Base-by-base conservation (phyloP, 768 basidiomycete species). In the Amanita muscaria region DNA sequence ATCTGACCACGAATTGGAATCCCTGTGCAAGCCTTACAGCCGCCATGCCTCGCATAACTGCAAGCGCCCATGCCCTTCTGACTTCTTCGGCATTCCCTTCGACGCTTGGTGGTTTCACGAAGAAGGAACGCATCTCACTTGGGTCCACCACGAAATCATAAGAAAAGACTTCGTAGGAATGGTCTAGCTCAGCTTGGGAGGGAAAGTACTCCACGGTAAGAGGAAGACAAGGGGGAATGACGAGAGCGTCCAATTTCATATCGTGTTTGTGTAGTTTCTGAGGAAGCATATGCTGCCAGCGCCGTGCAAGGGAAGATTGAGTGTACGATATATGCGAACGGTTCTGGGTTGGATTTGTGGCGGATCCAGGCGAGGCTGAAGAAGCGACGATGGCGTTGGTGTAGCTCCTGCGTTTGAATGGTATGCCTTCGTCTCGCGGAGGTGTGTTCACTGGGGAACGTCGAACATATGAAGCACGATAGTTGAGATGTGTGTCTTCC, bases 181-280 rank as follows among this genome's bases (percentile, higher is more conserved):
- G 72, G 48, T 88, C 81, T 5, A 91, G 68, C 57, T 93, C 86
- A 18, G 79, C 66, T 15, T 69, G 69, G 8, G 79, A 74, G 0
- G 94, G 93, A 51, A 94, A 82, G 56, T 89, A 79, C 56, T 94
- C 92, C 10, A 87, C 83, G 0, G 92, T 92, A 40, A 98, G 72
- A 5, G 94, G 94, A 2, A 97, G 73, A 54, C 88, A 93, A 9
- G 80, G 76, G 0, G 93, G 92, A 0, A 87, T 84, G 40, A 82
- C 73, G 58, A 92, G 80, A 8, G 82, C 82, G 51, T 77, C 79
- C 94, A 94, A 98, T 59, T 97, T 96, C 61, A 92, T 74, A 35
- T 93, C 83, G 49, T 91, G 80, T 59, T 89, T 85, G 57, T 77
- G 83, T 19, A 75, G 60, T 5, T 80, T 76, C 14, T 73, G 72